Evolutionary conservation across 305 asterid genomes (phyloP), one percentile per base, ranked within the genome.

Genomic region (Rubia peregrina): DNA sequence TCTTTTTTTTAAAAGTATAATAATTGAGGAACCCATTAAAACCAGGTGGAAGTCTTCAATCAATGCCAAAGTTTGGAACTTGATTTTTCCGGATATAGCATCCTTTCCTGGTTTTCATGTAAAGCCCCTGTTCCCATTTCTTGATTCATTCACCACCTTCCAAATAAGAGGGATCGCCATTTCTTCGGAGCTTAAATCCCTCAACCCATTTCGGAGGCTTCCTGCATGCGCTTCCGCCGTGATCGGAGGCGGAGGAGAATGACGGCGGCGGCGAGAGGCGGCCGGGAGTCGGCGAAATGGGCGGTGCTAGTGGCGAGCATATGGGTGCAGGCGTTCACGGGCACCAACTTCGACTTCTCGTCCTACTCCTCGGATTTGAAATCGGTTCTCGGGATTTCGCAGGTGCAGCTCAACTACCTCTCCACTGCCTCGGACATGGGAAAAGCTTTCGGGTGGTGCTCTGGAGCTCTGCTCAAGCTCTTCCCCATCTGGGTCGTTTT

Each of bases 281-380:
- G 26, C 76, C 80, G 51, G 76, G 85, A 55, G 21, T 51, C 59
- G 59, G 59, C 22, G 24, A 88, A 84, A 83, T 89, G 92, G 96
- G 71, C 82, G 84, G 66, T 83, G 26, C 74, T 89, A 76, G 82
- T 80, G 55, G 87, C 86, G 2, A 80, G 79, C 17, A 84, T 73
- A 46, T 87, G 92, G 95, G 83, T 87, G 69, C 96, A 89, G 61
- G 90, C 92, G 30, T 85, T 89, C 59, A 81, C 89, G n/a, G 92
- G 96, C 13, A 89, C 92, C 12, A 89, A 87, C 75, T 75, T 85
- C n/a, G 83, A 83, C 72, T 89, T 89, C 44, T 79, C 92, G 1
- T 80, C 88, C 0, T 89, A 87, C 70, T 89, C 96, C 0, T 76
- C 85, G 40, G 78, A 75, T 42, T 71, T 87, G 79, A 89, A 89